Conservation (phyloP, 257 asterid genomes). For the Jaltomata sinuosa region DNA sequence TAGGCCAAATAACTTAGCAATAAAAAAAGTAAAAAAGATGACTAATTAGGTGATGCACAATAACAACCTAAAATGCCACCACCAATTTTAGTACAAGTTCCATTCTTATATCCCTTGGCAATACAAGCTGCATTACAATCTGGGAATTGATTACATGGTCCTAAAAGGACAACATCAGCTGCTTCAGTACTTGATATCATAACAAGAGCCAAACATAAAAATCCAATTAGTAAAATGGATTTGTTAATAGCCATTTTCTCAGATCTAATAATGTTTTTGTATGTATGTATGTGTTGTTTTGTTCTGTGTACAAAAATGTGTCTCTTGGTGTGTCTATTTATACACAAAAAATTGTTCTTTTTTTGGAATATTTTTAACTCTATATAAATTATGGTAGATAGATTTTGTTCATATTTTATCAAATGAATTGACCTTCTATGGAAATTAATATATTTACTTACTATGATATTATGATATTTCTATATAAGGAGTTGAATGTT, state of each 20-base stretch:
- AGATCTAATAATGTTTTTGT: neutral
- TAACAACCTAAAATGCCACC: neutral
- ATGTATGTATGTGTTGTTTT: neutral
- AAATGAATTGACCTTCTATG: neutral
- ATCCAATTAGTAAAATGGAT: neutral
- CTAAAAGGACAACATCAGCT: neutral
- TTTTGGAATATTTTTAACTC: neutral
- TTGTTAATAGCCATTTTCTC: neutral
- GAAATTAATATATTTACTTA: neutral
- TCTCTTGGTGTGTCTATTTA: neutral
- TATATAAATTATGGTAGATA: neutral
- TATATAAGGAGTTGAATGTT: neutral
- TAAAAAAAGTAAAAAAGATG: neutral
- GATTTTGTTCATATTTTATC: neutral
- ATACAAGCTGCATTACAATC: slow-evolving; percentile 3
- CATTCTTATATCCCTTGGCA: neutral
- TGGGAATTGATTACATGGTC: neutral
- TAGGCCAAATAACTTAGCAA: neutral
- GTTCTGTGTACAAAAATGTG: neutral
- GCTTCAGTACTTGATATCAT: neutral
- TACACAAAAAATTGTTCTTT: neutral
- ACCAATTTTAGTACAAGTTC: neutral
- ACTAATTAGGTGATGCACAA: neutral
- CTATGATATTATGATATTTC: neutral
- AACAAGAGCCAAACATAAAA: neutral